Conservation (phyloP, 202 grass and related monocot species). For the Elaeis oleifera region DNA sequence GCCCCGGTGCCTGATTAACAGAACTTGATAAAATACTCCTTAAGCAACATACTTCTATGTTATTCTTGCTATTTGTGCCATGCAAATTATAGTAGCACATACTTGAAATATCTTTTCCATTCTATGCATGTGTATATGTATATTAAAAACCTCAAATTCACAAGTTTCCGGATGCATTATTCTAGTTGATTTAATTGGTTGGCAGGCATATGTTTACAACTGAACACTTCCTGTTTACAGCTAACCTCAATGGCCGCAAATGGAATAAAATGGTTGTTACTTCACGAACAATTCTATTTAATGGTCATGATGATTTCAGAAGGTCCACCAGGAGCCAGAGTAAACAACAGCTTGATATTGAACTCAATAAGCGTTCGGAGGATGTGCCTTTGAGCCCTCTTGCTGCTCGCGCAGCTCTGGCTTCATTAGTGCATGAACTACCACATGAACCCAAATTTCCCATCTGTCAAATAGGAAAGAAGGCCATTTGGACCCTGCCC, state of each 20-base stretch:
- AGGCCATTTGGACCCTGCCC: neutral
- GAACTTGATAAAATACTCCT: too few species aligned
- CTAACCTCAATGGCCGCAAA: constrained; percentile 2
- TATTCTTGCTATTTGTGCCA: too few species aligned
- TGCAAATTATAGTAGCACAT: too few species aligned
- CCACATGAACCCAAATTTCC: neutral
- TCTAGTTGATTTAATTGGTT: too few species aligned
- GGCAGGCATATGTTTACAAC: neutral
- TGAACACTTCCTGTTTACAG: constrained; percentile 19
- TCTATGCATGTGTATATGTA: too few species aligned
- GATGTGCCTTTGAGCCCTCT: constrained; percentile 23
- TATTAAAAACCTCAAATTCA: too few species aligned
- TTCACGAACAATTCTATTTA: too few species aligned
- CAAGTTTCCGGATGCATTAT: too few species aligned
- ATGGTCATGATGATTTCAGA: constrained; percentile 9
- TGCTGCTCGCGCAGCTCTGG: constrained; percentile 36
- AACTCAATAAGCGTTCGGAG: constrained; percentile 5
- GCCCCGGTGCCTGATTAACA: too few species aligned
- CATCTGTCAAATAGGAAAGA: constrained; percentile 1
- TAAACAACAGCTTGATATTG: constrained; percentile 15
- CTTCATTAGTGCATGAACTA: constrained; percentile 25
- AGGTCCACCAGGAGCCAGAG: constrained; percentile 16
- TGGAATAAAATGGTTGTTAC: neutral
- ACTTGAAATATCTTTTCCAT: too few species aligned
- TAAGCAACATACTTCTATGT: too few species aligned